Base-by-base conservation (phyloP, 768 basidiomycete species). In the Mycena rebaudengoi region DNA sequence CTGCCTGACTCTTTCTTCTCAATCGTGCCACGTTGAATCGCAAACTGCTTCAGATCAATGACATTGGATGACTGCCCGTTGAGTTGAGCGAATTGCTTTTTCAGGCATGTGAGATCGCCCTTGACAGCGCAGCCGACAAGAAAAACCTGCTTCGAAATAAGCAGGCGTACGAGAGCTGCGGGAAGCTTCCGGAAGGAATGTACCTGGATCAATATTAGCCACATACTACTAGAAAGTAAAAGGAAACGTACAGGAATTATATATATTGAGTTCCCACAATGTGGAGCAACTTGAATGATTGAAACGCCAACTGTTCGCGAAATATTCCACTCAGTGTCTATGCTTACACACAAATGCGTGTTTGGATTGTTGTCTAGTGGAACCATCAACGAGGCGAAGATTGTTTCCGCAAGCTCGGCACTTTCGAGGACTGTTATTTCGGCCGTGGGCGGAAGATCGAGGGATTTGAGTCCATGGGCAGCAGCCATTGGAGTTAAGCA, bases 261-360 rank as follows among this genome's bases (percentile, higher is more conserved):
- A 35, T 28, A 55, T 20, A 35, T 20, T 23, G 33, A 16, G 4
- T 43, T 11, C 21, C 53, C 46, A 0, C 28, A 43, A 48, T 69
- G 66, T 13, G 62, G 59, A 11, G 66, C 62, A 51, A 69, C 12
- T 39, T 69, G 68, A 41, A 69, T 18, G 12, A 64, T 52, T 6
- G 68, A 69, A 2, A 67, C 68, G 20, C 68, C 68, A 18, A 48
- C 16, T 18, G 25, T 29, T 2, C 66, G 50, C 21, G 62, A 67
- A 6, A 67, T 25, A 46, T 69, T 69, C 68, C 68, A 69, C 18
- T 69, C 68, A 5, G 68, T 66, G 32, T 60, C 58, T 4, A 60
- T 16, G 18, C 58, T 60, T 3, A 51, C 21, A 20, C 58, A 60
- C 3, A 51, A 16, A 33, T 33, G 37, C 8, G 21, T 23, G 2